Percentiles rank a stretch among this genome's conserved stretches.
These are phyloP conservation scores for Syzygium malaccense DNA, from an alignment of 441 rosid species.

Conservation along the genomic window DNA sequence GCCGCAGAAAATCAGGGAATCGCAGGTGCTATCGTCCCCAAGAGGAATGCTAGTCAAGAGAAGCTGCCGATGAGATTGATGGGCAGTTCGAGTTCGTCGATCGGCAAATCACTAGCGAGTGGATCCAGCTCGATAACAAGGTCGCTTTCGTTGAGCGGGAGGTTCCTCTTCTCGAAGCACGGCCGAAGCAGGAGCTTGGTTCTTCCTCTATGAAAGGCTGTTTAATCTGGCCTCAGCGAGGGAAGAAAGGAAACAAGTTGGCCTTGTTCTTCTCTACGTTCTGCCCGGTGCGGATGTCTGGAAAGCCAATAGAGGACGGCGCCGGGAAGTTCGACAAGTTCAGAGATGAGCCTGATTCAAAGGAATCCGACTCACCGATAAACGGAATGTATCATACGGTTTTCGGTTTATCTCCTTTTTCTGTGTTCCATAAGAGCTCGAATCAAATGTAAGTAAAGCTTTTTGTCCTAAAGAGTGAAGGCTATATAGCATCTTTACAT, in stretches of 20 bases:
- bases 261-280: neutral
- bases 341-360: neutral
- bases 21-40: conserved; percentile 3
- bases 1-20: conserved; percentile 6
- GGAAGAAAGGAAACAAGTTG: neutral
- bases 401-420: neutral
- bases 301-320: neutral
- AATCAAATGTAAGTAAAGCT: neutral
- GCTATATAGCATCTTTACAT: neutral
- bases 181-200: conserved; percentile 18
- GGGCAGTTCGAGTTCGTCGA: conserved; percentile 23
- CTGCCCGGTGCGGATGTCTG: neutral
- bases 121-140: conserved; percentile 30
- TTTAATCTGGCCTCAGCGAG: neutral
- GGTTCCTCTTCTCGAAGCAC: conserved; percentile 26
- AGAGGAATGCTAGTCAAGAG: conserved; percentile 15
- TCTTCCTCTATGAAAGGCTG: conserved; percentile 18
- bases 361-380: neutral
- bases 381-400: neutral
- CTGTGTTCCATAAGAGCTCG: neutral
- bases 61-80: conserved; percentile 14
- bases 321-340: neutral
- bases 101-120: conserved; percentile 20
- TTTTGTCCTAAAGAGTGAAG: neutral
- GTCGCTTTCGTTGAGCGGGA: conserved; percentile 44